These are phyloP conservation scores for Talaromyces sp. DNA, from an alignment of 2,329 filamentous ascomycete species.

Conservation along the genomic window DNA sequence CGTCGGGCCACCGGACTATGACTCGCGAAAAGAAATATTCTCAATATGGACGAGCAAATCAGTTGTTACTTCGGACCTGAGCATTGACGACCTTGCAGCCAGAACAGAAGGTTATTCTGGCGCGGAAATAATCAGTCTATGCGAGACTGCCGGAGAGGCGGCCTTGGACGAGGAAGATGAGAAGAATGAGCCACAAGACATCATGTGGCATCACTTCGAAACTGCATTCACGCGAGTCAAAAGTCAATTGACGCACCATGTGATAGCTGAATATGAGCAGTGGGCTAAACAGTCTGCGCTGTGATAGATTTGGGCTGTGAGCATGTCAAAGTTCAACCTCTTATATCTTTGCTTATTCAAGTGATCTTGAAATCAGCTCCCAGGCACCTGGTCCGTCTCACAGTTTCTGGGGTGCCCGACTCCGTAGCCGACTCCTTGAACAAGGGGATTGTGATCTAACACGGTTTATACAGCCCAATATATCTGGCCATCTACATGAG, in stretches of 20 bases:
- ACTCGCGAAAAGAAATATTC: constrained; percentile 73
- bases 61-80: constrained; percentile 60
- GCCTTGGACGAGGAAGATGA: constrained; percentile 52
- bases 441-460: not conserved
- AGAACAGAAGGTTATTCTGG: constrained; percentile 76
- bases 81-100: constrained; percentile 60
- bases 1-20: constrained; percentile 72
- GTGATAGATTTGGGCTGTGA: not conserved
- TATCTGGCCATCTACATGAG: not conserved
- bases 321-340: not conserved
- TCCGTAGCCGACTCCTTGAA: not conserved
- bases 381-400: not conserved
- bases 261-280: constrained; percentile 57
- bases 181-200: constrained; percentile 34
- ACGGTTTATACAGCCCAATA: not conserved
- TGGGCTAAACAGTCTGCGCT: constrained; percentile 42
- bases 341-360: not conserved
- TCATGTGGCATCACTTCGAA: constrained; percentile 45
- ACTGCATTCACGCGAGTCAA: constrained; percentile 46
- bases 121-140: constrained; percentile 70
- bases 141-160: constrained; percentile 49
- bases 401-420: not conserved
- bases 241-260: constrained; percentile 57
- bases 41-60: constrained; percentile 62
- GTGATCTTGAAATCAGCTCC: not conserved